Evolutionary conservation across 2,329 filamentous ascomycete genomes (phyloP), one percentile per base, ranked within the genome.

Genomic region (Penicillium sp.): DNA sequence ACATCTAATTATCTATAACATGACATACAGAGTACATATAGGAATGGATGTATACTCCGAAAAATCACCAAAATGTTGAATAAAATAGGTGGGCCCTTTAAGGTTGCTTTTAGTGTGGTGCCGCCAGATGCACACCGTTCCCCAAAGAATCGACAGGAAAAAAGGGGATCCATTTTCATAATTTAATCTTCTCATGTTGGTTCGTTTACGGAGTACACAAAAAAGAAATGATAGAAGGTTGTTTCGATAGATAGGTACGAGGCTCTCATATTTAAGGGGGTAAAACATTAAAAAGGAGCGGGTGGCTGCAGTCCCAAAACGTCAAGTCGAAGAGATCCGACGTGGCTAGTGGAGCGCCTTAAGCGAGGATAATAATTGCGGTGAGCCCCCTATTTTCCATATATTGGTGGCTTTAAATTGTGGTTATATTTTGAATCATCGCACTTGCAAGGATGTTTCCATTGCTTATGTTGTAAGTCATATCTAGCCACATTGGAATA

Each of bases 211-310:
- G 19, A 22, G 1, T 31, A 31, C 9, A 31, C 3, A 31, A 12
- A 48, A 31, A 50, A 38, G 38, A 9, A 44, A 49, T 17, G 31
- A 44, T 33, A 37, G 9, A n/a, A 35, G 30, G 25, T 49, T 17
- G 37, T 14, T 35, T 43, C 22, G n/a, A 42, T 42, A 53, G 46
- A 50, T 54, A 31, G 52, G 46, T 40, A 38, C 46, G 38, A 19
- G 30, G 16, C 52, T 55, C 43, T 37, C 36, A n/a, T 31, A 17
- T 28, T 33, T 35, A 11, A 25, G 2, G 26, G 41, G 41, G 12
- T 4, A 25, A 22, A 45, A 60, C 26, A 83, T 79, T 48, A 35
- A 53, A 48, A 40, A n/a, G 66, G 78, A 84, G 19, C 80, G 78
- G 43, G 82, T 82, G 33, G 81, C 78, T 60, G 78, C 61, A 60